These are phyloP conservation scores for Willaertia magna DNA, from an alignment of 208 protist genomes.

Conservation along the genomic window DNA sequence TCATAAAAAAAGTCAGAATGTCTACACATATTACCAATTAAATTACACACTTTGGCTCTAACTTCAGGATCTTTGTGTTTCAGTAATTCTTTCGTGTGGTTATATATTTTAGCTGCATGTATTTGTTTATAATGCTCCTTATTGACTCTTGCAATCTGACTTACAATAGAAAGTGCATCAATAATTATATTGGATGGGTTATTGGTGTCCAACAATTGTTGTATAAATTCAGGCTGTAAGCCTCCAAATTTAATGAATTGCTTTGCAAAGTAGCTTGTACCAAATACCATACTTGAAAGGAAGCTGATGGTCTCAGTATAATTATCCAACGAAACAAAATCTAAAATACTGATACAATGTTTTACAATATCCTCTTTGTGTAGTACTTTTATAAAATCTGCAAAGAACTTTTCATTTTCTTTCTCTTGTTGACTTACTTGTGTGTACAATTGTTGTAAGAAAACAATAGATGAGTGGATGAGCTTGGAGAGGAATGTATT, in stretches of 20 bases:
- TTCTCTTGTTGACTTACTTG: background rate
- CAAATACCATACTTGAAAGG: constrained; percentile 59
- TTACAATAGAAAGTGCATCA: constrained; percentile 69
- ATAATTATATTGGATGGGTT: constrained; percentile 52
- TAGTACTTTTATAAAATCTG: constrained; percentile 46
- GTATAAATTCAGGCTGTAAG: constrained; percentile 46
- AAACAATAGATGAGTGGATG: background rate
- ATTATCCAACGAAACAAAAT: constrained; percentile 57
- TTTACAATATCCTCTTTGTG: constrained; percentile 59
- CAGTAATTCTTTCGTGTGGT: constrained; percentile 45
- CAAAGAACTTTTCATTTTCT: constrained; percentile 45
- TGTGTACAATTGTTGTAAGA: background rate
- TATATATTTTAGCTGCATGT: constrained; percentile 59
- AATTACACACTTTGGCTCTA: constrained; percentile 74
- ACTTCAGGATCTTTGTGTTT: constrained; percentile 53
- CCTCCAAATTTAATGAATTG: constrained; percentile 68
- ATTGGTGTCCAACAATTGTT: constrained; percentile 55
- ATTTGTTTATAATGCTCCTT: constrained; percentile 66
- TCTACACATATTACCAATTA: constrained; percentile 84
- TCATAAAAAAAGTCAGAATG: constrained; percentile 79
- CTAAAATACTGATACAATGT: constrained; percentile 53
- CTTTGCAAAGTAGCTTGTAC: constrained; percentile 51
- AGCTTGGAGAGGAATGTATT: background rate
- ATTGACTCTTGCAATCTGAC: constrained; percentile 65
- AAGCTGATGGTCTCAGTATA: constrained; percentile 62